Conservation (phyloP, 129 eudicot genomes). For the Tanacetum coccineum region DNA sequence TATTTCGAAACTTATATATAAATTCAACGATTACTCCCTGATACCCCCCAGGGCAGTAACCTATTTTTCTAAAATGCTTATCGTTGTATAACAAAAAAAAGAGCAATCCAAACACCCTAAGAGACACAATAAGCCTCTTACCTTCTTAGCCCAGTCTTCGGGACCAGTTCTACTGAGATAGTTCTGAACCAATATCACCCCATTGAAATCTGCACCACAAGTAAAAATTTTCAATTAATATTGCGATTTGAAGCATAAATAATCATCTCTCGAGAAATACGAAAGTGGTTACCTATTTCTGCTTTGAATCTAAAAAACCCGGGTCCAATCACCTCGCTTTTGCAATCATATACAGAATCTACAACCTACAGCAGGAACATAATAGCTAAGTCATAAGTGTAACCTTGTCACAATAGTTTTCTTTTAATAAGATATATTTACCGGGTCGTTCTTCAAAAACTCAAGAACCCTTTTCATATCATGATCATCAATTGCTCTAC, state of each 20-base stretch:
- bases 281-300: constrained; percentile 63
- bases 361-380: constrained; percentile 62
- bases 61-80: no score
- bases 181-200: constrained; percentile 87
- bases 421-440: constrained; percentile 23
- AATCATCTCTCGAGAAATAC: not conserved
- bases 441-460: constrained; percentile 87
- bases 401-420: constrained; percentile 16
- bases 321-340: constrained; percentile 99
- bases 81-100: not conserved
- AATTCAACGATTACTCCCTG: no score
- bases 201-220: constrained; percentile 72
- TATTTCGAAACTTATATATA: no score
- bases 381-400: not conserved
- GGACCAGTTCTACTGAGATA: constrained; percentile 73
- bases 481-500: constrained; percentile 92
- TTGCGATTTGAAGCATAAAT: not conserved
- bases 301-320: constrained; percentile 97
- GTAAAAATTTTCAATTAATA: not conserved
- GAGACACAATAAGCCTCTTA: constrained; percentile 21
- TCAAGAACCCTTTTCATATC: constrained; percentile 93
- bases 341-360: constrained; percentile 93
- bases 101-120: not conserved
- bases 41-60: no score
- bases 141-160: constrained; percentile 89